Percentiles rank a stretch among this genome's conserved stretches.
Conservation (phyloP, 495 filamentous ascomycete species). For the Aspergillus egyptiacus region DNA sequence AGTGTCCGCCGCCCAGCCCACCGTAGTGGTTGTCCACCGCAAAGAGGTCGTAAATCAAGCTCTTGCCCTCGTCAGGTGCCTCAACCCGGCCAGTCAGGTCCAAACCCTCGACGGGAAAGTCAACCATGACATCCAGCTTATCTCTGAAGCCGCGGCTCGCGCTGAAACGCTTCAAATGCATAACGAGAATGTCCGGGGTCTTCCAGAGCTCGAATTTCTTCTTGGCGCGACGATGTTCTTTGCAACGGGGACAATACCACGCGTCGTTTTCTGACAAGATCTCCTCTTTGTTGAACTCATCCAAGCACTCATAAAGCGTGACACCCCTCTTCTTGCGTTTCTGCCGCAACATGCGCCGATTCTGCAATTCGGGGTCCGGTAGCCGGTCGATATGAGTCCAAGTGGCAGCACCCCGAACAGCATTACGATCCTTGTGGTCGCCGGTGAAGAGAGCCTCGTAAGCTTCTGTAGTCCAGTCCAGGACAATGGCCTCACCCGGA, state of each 20-base stretch:
- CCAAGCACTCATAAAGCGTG: conserved; percentile 81
- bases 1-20: conserved; percentile 87
- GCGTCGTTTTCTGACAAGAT: conserved; percentile 88
- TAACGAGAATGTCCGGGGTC: conserved; percentile 84
- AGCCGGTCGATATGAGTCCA: conserved; percentile 47
- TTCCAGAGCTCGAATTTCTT: conserved; percentile 98
- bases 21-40: conserved; percentile 94
- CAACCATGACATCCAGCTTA: conserved; percentile 85
- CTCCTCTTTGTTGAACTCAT: conserved; percentile 87
- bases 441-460: conserved; percentile 66
- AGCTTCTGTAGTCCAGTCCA: conserved; percentile 70
- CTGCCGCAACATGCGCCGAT: conserved; percentile 51
- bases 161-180: conserved; percentile 94
- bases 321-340: conserved; percentile 66
- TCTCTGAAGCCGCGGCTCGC: conserved; percentile 65
- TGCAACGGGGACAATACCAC: conserved; percentile 95
- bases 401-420: conserved; percentile 47
- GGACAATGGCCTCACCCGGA: conserved; percentile 72
- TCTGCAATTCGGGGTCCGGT: conserved; percentile 61
- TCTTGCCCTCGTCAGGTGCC: conserved; percentile 67
- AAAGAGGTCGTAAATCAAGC: conserved; percentile 82
- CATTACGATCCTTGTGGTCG: conserved; percentile 32
- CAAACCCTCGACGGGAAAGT: conserved; percentile 83
- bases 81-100: conserved; percentile 78
- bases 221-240: conserved; percentile 81